Percentiles rank a stretch among this genome's conserved stretches.
These are phyloP conservation scores for Pseudogymnoascus sp. DNA, from an alignment of 2,329 filamentous ascomycete genomes.

Conservation along the genomic window DNA sequence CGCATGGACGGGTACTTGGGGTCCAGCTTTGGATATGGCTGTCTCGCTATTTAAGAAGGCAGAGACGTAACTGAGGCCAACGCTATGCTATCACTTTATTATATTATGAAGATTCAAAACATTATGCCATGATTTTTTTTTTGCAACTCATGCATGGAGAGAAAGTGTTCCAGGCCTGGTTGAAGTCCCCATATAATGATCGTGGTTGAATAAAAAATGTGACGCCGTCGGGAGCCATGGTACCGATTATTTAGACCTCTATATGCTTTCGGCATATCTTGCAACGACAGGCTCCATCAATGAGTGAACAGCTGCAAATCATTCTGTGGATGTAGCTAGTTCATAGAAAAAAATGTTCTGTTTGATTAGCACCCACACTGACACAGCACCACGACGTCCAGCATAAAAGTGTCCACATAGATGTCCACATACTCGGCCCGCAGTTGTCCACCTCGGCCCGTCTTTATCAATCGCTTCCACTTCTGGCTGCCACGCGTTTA, in stretches of 20 bases:
- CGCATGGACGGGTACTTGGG: constrained; percentile 19
- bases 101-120: background rate
- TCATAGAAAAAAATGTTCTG: background rate
- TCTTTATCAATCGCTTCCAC: background rate
- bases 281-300: background rate
- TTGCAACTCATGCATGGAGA: background rate
- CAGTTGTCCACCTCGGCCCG: background rate
- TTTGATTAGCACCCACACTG: background rate
- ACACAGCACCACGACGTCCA: background rate
- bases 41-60: constrained; percentile 17
- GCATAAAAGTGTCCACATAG: background rate
- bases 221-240: background rate
- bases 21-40: constrained; percentile 19
- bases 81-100: background rate
- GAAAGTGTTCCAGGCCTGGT: background rate
- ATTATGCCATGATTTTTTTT: background rate
- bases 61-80: constrained; percentile 13
- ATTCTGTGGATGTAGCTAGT: background rate
- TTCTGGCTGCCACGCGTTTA: background rate
- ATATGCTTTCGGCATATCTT: background rate
- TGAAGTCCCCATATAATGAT: background rate
- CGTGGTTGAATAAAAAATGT: background rate
- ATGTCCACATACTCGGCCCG: background rate
- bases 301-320: background rate
- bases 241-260: background rate